Base-by-base conservation (phyloP, 805 yeast genomes). In the Brettanomyces bruxellensis region DNA sequence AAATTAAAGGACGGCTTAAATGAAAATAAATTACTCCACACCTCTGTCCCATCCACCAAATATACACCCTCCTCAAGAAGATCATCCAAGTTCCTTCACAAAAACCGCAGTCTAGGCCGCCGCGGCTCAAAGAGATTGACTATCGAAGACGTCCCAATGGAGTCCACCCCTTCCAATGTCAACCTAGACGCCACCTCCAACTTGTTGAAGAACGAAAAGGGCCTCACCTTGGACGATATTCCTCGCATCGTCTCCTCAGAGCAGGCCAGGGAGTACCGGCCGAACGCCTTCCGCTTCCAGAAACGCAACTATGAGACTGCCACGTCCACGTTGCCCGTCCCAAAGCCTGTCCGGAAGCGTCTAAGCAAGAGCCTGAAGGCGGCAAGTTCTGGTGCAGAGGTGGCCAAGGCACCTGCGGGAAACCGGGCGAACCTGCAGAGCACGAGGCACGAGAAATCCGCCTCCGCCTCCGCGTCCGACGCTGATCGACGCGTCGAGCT, bases 191-290 rank as follows among this genome's bases (percentile, higher is more conserved):
- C 83, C 2, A 81, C 90, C 0, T 75, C 88, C 1, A 83, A 78
- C 53, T 70, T 86, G 43, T 73, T 89, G 46, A 79, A 83, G 56
- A 85, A 80, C 57, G 95, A 91, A 54, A 86, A 85, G 54, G 83
- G 91, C 0, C 74, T 93, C 45, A 91, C 97, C 0, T 73, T 93
- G 55, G 98, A 93, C 64, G 99, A 93, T 64, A 93, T 93, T 55
- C 96, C 98, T 6, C 75, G 98, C 53, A 91, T 93, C 59, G 97
- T 93, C 6, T 95, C 97, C 2, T 91, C 95, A 8, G 97, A 93
- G 57, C 96, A 91, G 63, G 96, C 98, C 0, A 72, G 96, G 51
- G 96, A 87, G 50, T 83, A 86, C 58, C 75, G 95, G 48, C 96
- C 97, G 2, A 89, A 89, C 63, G 95, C 96, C 0, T 90, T 84